phyloP scores from a whole-genome alignment of 164 flowering plant species.

The Chloranthus sessilifolius region DNA sequence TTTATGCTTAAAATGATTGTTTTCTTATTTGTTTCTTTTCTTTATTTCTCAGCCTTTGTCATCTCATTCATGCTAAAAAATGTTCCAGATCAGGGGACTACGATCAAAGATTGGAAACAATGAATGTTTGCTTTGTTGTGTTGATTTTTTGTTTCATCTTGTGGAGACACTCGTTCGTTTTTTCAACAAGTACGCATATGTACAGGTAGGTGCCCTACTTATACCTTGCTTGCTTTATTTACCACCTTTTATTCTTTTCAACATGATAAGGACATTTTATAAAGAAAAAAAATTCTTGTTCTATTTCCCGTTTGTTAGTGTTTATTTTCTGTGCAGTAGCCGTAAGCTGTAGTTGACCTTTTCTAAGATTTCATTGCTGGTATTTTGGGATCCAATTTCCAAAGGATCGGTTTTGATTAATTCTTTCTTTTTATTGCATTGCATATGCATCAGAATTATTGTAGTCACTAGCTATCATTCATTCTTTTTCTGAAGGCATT shows the following conservation, averaged over 20 bases:
- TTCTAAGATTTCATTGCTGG: too few relatives aligned
- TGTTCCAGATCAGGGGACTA: conserved; percentile 81
- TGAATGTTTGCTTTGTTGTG: conserved; percentile 97
- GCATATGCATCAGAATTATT: too few relatives aligned
- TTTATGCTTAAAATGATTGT: not conserved
- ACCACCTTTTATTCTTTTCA: conserved; percentile 4
- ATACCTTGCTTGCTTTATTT: too few relatives aligned
- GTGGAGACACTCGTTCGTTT: conserved; percentile 97
- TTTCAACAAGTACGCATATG: conserved; percentile 97
- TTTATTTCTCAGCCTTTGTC: not conserved
- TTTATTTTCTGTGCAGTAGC: too few relatives aligned
- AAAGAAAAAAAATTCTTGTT: too few relatives aligned
- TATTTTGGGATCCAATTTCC: too few relatives aligned
- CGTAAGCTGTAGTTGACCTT: too few relatives aligned
- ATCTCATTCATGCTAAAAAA: conserved; percentile 7
- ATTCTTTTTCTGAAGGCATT: too few relatives aligned
- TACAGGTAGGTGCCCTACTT: conserved; percentile 53
- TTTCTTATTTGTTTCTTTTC: not conserved
- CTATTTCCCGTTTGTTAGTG: too few relatives aligned
- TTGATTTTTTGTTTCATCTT: conserved; percentile 90
- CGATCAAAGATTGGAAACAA: conserved; percentile 95
- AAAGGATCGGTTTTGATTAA: too few relatives aligned
- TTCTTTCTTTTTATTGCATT: too few relatives aligned
- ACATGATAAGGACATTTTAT: not conserved
- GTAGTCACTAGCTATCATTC: too few relatives aligned